A percentile compares a stretch with the other conserved stretches of the same genome.
These are phyloP conservation scores for Butyriboletus loyo DNA, from an alignment of 768 basidiomycete genomes.

Conservation along the genomic window DNA sequence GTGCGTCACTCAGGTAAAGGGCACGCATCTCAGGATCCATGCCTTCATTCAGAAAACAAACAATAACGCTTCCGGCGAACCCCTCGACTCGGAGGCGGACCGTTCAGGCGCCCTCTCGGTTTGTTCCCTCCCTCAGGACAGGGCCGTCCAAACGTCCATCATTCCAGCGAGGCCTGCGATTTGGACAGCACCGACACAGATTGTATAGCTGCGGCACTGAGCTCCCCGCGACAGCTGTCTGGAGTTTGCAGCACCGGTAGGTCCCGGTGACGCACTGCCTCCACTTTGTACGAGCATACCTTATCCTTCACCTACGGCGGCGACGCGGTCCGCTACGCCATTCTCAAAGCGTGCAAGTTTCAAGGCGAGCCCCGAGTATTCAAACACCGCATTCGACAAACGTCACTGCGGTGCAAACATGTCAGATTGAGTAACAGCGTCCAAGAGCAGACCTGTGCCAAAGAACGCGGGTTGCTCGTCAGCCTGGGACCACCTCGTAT, in stretches of 20 bases:
- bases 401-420: neutral
- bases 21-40: conserved; percentile 3
- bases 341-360: neutral
- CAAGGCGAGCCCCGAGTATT: neutral
- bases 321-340: neutral
- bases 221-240: neutral
- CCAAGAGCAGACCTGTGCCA: conserved; percentile 35
- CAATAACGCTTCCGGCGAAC: neutral
- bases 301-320: too few relatives aligned
- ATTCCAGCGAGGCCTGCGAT: neutral
- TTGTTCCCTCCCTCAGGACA: neutral
- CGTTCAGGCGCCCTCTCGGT: conserved; percentile 4
- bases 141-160: neutral
- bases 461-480: conserved; percentile 29
- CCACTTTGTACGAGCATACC: conserved; percentile 13
- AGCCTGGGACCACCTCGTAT: conserved; percentile 37
- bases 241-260: neutral
- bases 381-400: neutral
- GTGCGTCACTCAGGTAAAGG: conserved; percentile 13
- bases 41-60: neutral
- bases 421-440: too few relatives aligned
- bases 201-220: conserved; percentile 7
- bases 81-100: conserved; percentile 2
- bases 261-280: neutral
- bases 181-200: neutral